Percentiles rank a stretch among this genome's conserved stretches.
These are phyloP conservation scores for Termitomyces sp. DNA, from an alignment of 768 basidiomycete genomes.

Conservation along the genomic window DNA sequence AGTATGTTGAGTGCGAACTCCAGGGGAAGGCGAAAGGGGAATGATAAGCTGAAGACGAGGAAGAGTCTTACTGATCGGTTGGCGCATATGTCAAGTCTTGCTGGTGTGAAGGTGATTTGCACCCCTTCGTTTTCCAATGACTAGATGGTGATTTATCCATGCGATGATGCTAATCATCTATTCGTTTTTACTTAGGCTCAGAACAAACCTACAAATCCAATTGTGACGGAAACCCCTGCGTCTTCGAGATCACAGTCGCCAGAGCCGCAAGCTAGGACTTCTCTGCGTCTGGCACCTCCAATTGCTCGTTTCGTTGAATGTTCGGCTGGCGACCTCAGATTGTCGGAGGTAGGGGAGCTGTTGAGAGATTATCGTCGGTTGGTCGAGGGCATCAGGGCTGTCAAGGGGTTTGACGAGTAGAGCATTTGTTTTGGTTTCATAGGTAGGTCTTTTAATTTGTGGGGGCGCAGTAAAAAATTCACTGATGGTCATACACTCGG, in stretches of 20 bases:
- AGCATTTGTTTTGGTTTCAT: background rate
- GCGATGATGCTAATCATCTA: background rate
- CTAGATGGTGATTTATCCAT: background rate
- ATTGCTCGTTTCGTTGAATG: constrained; percentile 70
- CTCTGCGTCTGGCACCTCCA: constrained; percentile 52
- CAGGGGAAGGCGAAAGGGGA: constrained; percentile 19
- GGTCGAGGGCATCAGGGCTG: constrained; percentile 60
- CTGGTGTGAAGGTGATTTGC: constrained; percentile 37
- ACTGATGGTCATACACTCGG: background rate
- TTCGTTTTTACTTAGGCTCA: constrained; percentile 19
- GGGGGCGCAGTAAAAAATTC: no score
- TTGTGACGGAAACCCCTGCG: constrained; percentile 26
- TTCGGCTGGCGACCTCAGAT: constrained; percentile 67
- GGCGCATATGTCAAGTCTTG: constrained; percentile 67
- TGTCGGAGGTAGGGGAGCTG: constrained; percentile 79
- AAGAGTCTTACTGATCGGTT: constrained; percentile 81
- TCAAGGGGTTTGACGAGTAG: constrained; percentile 54
- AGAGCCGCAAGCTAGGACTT: constrained; percentile 1
- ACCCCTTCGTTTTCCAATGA: background rate
- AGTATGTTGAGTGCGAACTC: constrained; percentile 67
- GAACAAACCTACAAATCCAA: constrained; percentile 17
- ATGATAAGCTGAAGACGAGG: constrained; percentile 28
- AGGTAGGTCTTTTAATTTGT: background rate
- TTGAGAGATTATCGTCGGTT: constrained; percentile 78
- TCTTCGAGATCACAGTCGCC: constrained; percentile 38